Conservation (phyloP, 441 rosid species). For the Geranium incanum region DNA sequence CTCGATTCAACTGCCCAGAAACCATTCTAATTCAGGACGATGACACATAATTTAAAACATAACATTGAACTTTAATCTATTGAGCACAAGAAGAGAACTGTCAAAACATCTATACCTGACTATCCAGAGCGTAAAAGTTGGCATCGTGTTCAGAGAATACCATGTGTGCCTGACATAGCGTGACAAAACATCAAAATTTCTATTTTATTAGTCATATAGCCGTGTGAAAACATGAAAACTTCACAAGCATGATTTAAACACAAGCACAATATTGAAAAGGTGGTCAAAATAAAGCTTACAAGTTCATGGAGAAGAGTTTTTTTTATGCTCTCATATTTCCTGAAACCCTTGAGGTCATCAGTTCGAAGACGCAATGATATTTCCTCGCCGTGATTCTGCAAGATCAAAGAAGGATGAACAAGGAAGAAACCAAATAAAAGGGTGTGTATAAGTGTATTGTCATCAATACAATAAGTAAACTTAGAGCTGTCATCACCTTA, state of each 20-base stretch:
- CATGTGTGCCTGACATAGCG: slow-evolving; percentile 82
- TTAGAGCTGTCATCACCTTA: slow-evolving; percentile 44
- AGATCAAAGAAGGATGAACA: slow-evolving; percentile 21
- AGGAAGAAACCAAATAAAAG: slow-evolving; percentile 2
- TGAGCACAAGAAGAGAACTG: neutral
- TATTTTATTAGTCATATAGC: neutral
- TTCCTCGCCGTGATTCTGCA: slow-evolving; percentile 93
- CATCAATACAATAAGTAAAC: neutral
- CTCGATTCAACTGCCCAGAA: slow-evolving; percentile 64
- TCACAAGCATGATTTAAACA: neutral
- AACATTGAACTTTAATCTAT: slow-evolving; percentile 8
- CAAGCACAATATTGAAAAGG: neutral
- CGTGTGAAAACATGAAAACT: neutral
- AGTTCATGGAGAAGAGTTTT: slow-evolving; percentile 93
- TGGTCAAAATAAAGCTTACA: slow-evolving; percentile 34
- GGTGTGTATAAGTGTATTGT: neutral
- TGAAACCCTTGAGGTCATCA: slow-evolving; percentile 87
- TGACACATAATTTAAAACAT: slow-evolving; percentile 10
- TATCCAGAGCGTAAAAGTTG: slow-evolving; percentile 72
- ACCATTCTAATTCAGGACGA: slow-evolving; percentile 11
- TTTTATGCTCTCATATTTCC: slow-evolving; percentile 87
- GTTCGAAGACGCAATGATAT: slow-evolving; percentile 93
- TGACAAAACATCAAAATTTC: slow-evolving; percentile 13
- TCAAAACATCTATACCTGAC: slow-evolving; percentile 46
- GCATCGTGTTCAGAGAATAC: slow-evolving; percentile 83